phyloP scores from a whole-genome alignment of 495 filamentous ascomycete genomes.

The Opeltia flavorubescens region DNA sequence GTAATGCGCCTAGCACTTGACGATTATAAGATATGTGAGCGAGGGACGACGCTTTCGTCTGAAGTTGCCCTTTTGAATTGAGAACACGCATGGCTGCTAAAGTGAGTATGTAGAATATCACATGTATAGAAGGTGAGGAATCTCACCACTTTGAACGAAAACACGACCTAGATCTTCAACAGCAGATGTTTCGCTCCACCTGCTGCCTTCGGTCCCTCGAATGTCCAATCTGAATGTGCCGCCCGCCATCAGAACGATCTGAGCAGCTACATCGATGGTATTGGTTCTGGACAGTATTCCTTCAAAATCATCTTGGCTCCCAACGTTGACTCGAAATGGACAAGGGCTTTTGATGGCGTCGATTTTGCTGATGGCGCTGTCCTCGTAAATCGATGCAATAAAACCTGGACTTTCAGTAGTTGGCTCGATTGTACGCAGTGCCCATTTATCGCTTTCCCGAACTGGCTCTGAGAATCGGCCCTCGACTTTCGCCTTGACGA shows the following conservation, averaged over 20 bases:
- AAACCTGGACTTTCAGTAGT: slow-evolving; percentile 47
- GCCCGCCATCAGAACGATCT: slow-evolving; percentile 5
- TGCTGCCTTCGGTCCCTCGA: no score
- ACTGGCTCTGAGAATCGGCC: slow-evolving; percentile 65
- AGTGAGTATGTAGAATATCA: no score
- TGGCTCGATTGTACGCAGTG: slow-evolving; percentile 50
- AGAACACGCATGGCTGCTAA: no score
- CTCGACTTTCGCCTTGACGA: slow-evolving; percentile 75
- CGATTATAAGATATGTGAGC: slow-evolving; percentile 52
- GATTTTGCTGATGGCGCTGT: slow-evolving; percentile 29
- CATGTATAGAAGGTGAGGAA: no score
- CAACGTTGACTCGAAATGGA: slow-evolving; percentile 8
- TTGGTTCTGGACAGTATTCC: neutral
- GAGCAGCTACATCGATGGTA: neutral
- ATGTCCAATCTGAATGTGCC: no score
- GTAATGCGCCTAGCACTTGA: slow-evolving; percentile 60
- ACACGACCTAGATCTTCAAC: no score
- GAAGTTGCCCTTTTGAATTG: no score
- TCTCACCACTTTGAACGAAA: no score
- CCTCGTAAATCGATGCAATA: slow-evolving; percentile 65
- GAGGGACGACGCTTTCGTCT: no score
- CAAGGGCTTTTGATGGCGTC: neutral
- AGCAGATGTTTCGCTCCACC: no score
- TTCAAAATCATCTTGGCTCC: neutral
- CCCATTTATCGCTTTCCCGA: slow-evolving; percentile 68